Base-by-base conservation (phyloP, 2,329 filamentous ascomycete species). In the Pyrenophora seminiperda region DNA sequence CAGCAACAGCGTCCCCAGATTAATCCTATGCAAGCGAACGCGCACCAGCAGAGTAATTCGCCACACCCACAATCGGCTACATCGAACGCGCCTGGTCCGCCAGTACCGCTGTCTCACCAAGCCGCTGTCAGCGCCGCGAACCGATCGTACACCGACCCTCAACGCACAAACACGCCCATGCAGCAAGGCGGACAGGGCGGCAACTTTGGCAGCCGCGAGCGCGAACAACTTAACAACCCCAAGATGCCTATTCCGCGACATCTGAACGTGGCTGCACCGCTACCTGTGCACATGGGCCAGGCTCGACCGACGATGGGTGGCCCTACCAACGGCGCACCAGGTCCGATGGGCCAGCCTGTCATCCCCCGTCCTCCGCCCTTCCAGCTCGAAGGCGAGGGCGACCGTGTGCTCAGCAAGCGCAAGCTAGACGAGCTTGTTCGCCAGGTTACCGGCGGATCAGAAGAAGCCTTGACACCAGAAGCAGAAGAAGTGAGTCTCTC, bases 401-500 rank as follows among this genome's bases (percentile, higher is more conserved):
- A 97, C 65, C 87, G 92, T 34, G 89, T 99, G 1, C 79, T 99
- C n/a, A 95, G 89, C 77, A 97, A 97, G 83, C 95, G 96, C 77
- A 97, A 96, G 77, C 81, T 99, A 32, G 92, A 99, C 67, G 93
- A 97, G 71, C 81, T 99, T 30, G 92, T 97, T 7, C 85, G 92
- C 41, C 93, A 97, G 74, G 91, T 97, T 51, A 96, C 91, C 29
- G 92, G 92, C 45, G 88, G 88, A 7, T 86, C 85, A 19, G 87
- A 90, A 54, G 90, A 93, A 68, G 83, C 87, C 30, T 77, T 97
- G 59, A 90, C 90, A 20, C 90, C 94, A 0, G 94, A 97, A 62
- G 93, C 96, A 41, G 94, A 99, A 83, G 93, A 97, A 81, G 92
- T 95, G 81, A 73, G 81, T 47, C 20, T 43, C 4, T 27, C 15